Base-by-base conservation (phyloP, 169 alveolate genomes). In the Cryptosporidium ryanae region DNA sequence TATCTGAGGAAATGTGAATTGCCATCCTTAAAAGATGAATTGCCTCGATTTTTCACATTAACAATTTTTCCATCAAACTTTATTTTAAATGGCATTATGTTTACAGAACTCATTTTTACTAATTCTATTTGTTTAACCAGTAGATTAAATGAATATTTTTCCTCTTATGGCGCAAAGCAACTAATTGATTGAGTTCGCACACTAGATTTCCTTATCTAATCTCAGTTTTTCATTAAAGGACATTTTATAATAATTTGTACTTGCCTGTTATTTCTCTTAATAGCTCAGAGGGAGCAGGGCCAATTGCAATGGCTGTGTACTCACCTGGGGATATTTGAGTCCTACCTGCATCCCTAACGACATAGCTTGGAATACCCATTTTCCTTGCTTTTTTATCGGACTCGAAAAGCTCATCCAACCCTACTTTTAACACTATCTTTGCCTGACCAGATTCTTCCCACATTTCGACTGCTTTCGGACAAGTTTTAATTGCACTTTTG, bases 301-400 rank as follows among this genome's bases (percentile, higher is more conserved):
- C 97, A 21, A 95, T 89, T 10, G 95, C 96, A 29, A 92, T 82
- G 23, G 94, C 96, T 17, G 97, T 95, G 29, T 93, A 90, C 29
- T 95, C 92, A 21, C 94, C 94, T 12, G 95, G 92, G 0, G 92
- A 91, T 13, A 95, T 94, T 89, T 95, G 93, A 1, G 97, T 95
- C 21, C 91, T 64, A 21, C 97, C 97, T 17, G 97, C 97, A 87
- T 95, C 97, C 23, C 87, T 91, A 15, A 94, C 94, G 43, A 93
- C 34, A 71, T 92, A 93, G n/a, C 93, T 76, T 27, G 94, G 90
- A 54, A 94, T 38, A 44, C 91, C 82, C 25, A 64, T 65, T 25
- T 84, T 84, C 43, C 84, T 82, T 25, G 96, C 96, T 63, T 91
- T 82, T 38, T 83, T 81, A 52, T 93, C 83, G 15, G 93, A 50